phyloP scores from a whole-genome alignment of 129 eudicot species.

The Flaveria robusta region DNA sequence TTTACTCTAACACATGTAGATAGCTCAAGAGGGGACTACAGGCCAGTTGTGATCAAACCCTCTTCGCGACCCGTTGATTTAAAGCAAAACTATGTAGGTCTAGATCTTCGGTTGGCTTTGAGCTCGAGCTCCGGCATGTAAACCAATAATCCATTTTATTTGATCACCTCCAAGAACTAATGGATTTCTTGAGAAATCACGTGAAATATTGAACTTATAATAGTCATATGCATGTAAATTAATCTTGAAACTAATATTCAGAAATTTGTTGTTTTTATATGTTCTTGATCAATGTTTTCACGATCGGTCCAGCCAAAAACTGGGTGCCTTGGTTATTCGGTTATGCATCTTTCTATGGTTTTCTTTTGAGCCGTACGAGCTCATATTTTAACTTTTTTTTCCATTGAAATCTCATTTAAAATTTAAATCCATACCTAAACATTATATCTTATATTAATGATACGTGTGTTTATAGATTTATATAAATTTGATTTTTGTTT shows the following conservation, averaged over 20 bases:
- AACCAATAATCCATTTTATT: neutral
- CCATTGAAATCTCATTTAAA: too few relatives aligned
- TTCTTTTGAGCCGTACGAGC: too few relatives aligned
- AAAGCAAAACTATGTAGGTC: constrained; percentile 38
- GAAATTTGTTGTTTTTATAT: neutral
- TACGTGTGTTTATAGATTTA: too few relatives aligned
- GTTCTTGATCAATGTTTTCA: neutral
- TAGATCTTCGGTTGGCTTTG: constrained; percentile 79
- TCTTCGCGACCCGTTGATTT: constrained; percentile 15
- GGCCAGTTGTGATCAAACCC: constrained; percentile 39
- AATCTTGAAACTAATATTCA: constrained; percentile 3
- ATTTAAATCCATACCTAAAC: too few relatives aligned
- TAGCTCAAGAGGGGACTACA: constrained; percentile 34
- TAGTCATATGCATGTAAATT: constrained; percentile 16
- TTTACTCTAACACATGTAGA: constrained; percentile 67
- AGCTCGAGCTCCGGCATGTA: constrained; percentile 38
- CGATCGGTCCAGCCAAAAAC: too few relatives aligned
- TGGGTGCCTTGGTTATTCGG: too few relatives aligned
- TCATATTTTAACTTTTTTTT: too few relatives aligned
- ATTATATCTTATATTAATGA: too few relatives aligned
- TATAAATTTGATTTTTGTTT: too few relatives aligned
- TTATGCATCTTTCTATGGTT: too few relatives aligned
- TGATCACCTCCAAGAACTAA: neutral
- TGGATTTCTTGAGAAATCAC: constrained; percentile 3
- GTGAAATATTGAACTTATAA: neutral